phyloP scores from a whole-genome alignment of 352 stramenopile species.

The Thalassiosira mediterranea region DNA sequence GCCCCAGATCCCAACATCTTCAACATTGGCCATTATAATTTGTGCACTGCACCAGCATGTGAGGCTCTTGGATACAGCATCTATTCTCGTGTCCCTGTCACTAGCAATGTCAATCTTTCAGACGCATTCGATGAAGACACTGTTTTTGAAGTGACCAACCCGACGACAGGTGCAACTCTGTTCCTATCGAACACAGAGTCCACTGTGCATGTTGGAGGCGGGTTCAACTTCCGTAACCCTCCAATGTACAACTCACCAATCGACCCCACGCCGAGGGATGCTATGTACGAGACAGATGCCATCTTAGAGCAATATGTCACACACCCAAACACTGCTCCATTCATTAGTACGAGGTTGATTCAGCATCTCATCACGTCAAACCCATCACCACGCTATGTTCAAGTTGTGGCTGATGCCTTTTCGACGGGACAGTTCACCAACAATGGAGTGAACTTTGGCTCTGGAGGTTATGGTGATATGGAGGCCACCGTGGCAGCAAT shows the following conservation, averaged over 20 bases:
- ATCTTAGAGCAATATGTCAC: constrained; percentile 49
- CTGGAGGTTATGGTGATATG: constrained; percentile 72
- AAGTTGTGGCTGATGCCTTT: constrained; percentile 63
- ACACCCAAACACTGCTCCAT: constrained; percentile 62
- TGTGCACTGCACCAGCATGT: constrained; percentile 33
- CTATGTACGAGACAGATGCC: constrained; percentile 55
- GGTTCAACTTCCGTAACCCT: constrained; percentile 37
- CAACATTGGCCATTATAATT: constrained; percentile 16
- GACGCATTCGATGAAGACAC: constrained; percentile 19
- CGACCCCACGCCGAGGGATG: constrained; percentile 31
- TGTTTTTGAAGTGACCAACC: constrained; percentile 22
- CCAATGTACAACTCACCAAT: constrained; percentile 21
- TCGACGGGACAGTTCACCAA: constrained; percentile 42
- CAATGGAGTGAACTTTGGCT: constrained; percentile 45
- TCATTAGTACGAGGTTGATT: constrained; percentile 57
- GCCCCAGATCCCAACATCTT: constrained; percentile 7
- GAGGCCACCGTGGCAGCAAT: constrained; percentile 62
- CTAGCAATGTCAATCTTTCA: not conserved
- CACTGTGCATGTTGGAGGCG: constrained; percentile 5
- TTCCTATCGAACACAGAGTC: constrained; percentile 22
- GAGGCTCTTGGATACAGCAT: not conserved
- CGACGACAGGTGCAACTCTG: constrained; percentile 5
- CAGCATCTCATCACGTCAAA: constrained; percentile 60
- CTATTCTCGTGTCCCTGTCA: not conserved
- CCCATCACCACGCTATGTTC: constrained; percentile 68